A percentile compares a stretch with the other conserved stretches of the same genome.
Conservation (phyloP, 345 rosid genomes). For the Hevea brasiliensis region DNA sequence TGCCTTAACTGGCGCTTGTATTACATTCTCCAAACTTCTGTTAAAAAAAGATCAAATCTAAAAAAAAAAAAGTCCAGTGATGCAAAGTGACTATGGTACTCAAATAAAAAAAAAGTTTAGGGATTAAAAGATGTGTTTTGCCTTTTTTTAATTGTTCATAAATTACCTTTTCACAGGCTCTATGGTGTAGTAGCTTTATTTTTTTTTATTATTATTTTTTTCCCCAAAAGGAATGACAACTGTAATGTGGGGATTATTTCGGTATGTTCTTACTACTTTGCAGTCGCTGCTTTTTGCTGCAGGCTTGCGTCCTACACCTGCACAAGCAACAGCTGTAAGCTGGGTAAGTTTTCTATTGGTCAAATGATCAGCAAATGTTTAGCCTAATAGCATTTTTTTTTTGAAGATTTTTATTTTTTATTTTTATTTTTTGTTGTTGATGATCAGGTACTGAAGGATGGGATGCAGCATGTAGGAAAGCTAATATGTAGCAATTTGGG, state of each 20-base stretch:
- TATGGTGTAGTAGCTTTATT: neutral
- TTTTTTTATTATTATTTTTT: neutral
- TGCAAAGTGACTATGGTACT: no score
- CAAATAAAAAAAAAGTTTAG: no score
- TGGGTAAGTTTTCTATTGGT: constrained; percentile 59
- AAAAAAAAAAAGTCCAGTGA: no score
- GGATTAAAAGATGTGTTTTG: no score
- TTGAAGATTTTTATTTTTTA: neutral
- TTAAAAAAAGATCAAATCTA: no score
- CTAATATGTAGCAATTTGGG: constrained; percentile 91
- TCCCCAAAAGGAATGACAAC: neutral
- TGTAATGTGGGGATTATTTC: constrained; percentile 13
- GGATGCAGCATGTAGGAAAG: constrained; percentile 95
- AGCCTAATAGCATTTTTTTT: neutral
- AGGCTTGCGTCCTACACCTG: constrained; percentile 91
- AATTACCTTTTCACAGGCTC: neutral
- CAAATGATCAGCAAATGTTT: neutral
- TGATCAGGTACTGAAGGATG: constrained; percentile 81
- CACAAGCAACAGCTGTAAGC: constrained; percentile 92
- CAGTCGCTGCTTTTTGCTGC: constrained; percentile 99
- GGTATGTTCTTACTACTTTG: constrained; percentile 49
- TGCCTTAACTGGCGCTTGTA: no score
- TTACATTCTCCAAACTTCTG: no score
- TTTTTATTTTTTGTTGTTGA: constrained; percentile 13
- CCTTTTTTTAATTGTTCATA: neutral